A percentile compares a stretch with the other conserved stretches of the same genome.
Evolutionary conservation across 2,329 filamentous ascomycete species (phyloP).

Genomic region (Colletotrichum orbiculare): DNA sequence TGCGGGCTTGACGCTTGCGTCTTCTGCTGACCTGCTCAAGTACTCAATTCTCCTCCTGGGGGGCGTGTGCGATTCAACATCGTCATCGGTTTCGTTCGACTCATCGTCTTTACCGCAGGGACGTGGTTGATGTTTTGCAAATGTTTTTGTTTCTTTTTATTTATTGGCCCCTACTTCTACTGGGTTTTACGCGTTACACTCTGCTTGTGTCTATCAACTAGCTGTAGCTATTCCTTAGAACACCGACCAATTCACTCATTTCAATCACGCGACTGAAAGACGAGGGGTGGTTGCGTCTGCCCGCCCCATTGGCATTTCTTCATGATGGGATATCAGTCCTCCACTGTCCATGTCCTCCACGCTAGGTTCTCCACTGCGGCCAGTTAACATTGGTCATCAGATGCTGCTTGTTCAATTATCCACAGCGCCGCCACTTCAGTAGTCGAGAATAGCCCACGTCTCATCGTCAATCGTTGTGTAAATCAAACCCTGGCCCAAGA

Average conservation of each 20-base stretch:
- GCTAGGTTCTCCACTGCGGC: too few relatives aligned
- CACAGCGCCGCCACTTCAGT: conserved; percentile 45
- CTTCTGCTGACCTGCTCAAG: conserved; percentile 30
- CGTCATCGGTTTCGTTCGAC: neutral
- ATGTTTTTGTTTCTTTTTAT: conserved; percentile 7
- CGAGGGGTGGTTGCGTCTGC: neutral
- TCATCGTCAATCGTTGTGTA: conserved; percentile 94
- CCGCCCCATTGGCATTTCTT: neutral
- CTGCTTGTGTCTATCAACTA: conserved; percentile 32
- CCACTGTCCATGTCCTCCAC: neutral
- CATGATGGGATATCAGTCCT: conserved; percentile 2
- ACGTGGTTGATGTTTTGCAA: conserved; percentile 1
- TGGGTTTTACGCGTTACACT: neutral
- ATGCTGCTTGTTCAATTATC: too few relatives aligned
- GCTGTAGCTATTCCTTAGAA: conserved; percentile 37
- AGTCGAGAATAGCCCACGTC: conserved; percentile 89
- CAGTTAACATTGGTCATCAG: too few relatives aligned
- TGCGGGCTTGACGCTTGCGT: conserved; percentile 15
- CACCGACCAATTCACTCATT: conserved; percentile 24
- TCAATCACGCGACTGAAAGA: conserved; percentile 24
- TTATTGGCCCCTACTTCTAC: neutral
- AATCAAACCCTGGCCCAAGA: conserved; percentile 78
- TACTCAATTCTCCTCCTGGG: conserved; percentile 15
- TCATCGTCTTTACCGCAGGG: conserved; percentile 16
- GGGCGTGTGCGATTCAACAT: conserved; percentile 31